Conservation (phyloP, 495 filamentous ascomycete species). For the Talaromyces thailandensis region DNA sequence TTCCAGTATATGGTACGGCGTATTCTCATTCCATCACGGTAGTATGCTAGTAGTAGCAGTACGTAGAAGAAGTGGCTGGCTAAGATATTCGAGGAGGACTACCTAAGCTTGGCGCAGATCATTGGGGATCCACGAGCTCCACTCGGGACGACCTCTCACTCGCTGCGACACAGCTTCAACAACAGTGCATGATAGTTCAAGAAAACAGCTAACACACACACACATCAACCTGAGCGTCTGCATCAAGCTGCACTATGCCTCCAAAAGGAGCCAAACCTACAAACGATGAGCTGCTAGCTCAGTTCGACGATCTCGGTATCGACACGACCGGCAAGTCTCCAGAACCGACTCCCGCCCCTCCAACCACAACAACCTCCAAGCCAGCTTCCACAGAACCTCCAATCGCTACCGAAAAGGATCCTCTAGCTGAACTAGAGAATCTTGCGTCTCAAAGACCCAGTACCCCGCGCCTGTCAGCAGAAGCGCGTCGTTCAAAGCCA, state of each 20-base stretch:
- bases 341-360: slow-evolving; percentile 11
- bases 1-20: background rate
- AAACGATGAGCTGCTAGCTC: slow-evolving; percentile 73
- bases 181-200: background rate
- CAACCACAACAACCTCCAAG: background rate
- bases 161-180: background rate
- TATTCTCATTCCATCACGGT: background rate
- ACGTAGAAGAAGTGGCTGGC: background rate
- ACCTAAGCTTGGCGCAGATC: background rate
- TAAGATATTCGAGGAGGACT: background rate
- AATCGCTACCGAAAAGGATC: slow-evolving; percentile 48
- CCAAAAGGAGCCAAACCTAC: slow-evolving; percentile 49
- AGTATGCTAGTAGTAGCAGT: too few relatives aligned
- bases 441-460: slow-evolving; percentile 57
- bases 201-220: background rate
- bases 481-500: slow-evolving; percentile 41
- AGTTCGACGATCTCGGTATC: slow-evolving; percentile 66
- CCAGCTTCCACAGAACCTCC: slow-evolving; percentile 27
- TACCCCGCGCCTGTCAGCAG: slow-evolving; percentile 68
- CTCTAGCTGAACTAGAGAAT: slow-evolving; percentile 78
- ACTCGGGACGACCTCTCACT: background rate
- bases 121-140: background rate
- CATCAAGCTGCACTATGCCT: slow-evolving; percentile 18
- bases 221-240: background rate
- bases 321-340: slow-evolving; percentile 22